A percentile compares a stretch with the other conserved stretches of the same genome.
Evolutionary conservation across 345 rosid species (phyloP).

Genomic region (Salix brachista): DNA sequence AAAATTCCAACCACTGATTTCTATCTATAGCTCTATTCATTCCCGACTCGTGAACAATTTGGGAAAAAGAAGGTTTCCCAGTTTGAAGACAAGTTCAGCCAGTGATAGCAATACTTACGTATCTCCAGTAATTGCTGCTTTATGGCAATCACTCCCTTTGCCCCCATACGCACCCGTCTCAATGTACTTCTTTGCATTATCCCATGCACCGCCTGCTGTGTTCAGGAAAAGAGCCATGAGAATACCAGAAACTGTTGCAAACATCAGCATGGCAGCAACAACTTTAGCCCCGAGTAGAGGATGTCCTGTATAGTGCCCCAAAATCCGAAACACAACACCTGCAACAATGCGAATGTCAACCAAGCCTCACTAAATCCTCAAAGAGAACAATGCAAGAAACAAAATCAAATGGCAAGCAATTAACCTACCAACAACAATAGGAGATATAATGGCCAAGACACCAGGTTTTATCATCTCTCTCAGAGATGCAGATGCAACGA

Average conservation of each 20-base stretch:
- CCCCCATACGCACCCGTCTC: conserved; percentile 99
- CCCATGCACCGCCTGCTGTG: conserved; percentile 99
- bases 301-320: conserved; percentile 87
- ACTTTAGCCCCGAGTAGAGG: conserved; percentile 96
- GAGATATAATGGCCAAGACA: conserved; percentile 86
- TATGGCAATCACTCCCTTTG: conserved; percentile 94
- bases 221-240: conserved; percentile 98
- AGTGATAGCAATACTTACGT: conserved; percentile 55
- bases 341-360: conserved; percentile 11
- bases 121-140: conserved; percentile 96
- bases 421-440: conserved; percentile 68
- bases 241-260: conserved; percentile 94
- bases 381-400: background rate
- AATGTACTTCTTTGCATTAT: conserved; percentile 91
- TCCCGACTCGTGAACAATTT: background rate
- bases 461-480: conserved; percentile 99
- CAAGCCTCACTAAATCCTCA: background rate
- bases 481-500: conserved; percentile 92
- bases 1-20: background rate
- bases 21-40: background rate
- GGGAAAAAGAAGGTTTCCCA: background rate
- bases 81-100: background rate
- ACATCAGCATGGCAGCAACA: conserved; percentile 90
- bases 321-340: conserved; percentile 76
- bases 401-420: background rate